phyloP scores from a whole-genome alignment of 2,329 filamentous ascomycete genomes.

The Rasamsonia emersonii region DNA sequence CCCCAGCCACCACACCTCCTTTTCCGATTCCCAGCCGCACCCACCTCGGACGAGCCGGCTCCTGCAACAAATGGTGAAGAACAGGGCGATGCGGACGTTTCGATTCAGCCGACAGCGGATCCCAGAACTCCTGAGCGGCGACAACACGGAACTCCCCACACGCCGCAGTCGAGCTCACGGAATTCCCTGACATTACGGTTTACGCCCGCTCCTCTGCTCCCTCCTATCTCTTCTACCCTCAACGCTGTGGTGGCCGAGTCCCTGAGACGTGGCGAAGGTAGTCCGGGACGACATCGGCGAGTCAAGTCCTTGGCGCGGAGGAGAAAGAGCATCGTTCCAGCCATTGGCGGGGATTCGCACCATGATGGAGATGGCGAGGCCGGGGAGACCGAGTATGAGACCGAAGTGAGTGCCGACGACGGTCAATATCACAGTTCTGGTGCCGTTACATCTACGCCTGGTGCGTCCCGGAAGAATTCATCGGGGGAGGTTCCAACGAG shows the following conservation, averaged over 20 bases:
- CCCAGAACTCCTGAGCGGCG: constrained; percentile 16
- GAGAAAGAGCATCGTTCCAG: constrained; percentile 20
- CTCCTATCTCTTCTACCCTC: constrained; percentile 52
- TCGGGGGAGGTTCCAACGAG: constrained; percentile 3
- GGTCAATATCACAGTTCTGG: constrained; percentile 8
- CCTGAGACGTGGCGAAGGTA: constrained; percentile 48
- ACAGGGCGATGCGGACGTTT: constrained; percentile 2
- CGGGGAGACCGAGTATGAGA: constrained; percentile 12
- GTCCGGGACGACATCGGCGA: constrained; percentile 25
- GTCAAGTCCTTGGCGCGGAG: constrained; percentile 17
- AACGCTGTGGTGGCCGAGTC: constrained; percentile 58
- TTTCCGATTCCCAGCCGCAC: constrained; percentile 32
- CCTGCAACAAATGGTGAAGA: constrained; percentile 10
- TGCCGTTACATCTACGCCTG: constrained; percentile 7
- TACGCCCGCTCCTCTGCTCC: constrained; percentile 50
- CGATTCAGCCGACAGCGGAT: constrained; percentile 5
- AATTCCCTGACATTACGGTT: constrained; percentile 45
- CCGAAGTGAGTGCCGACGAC: constrained; percentile 11
- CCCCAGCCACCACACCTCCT: constrained; percentile 24
- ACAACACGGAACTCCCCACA: constrained; percentile 25
- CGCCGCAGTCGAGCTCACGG: constrained; percentile 31
- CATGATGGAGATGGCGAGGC: constrained; percentile 13
- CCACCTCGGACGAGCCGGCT: constrained; percentile 20
- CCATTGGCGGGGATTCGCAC: constrained; percentile 12
- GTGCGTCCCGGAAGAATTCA: constrained; percentile 7